Percentiles rank a stretch among this genome's conserved stretches.
These are phyloP conservation scores for Bidens hawaiensis DNA, from an alignment of 140 eudicot species.

Conservation along the genomic window DNA sequence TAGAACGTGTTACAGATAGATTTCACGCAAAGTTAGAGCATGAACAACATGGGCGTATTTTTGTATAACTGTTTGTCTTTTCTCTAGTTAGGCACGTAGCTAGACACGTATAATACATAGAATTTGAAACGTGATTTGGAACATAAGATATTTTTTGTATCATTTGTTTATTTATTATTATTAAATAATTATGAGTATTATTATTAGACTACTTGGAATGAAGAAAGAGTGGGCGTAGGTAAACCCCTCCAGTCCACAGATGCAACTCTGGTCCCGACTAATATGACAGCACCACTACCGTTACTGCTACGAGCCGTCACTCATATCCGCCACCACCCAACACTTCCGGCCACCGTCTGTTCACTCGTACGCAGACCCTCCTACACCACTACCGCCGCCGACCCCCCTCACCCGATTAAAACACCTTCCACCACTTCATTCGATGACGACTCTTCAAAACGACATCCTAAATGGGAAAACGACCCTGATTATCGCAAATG, in stretches of 20 bases:
- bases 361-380: conserved; percentile 33
- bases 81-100: no score
- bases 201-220: no score
- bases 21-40: no score
- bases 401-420: conserved; percentile 12
- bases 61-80: no score
- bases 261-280: conserved; percentile 23
- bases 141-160: no score
- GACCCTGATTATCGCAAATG: conserved; percentile 66
- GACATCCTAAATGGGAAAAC: conserved; percentile 31
- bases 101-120: no score
- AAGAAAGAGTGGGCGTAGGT: no score
- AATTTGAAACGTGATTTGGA: no score
- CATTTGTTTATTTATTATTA: no score
- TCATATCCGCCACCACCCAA: conserved; percentile 40
- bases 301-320: conserved; percentile 40
- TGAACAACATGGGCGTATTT: no score
- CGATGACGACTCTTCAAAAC: conserved; percentile 18
- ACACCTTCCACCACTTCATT: conserved; percentile 4
- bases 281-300: conserved; percentile 72
- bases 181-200: no score
- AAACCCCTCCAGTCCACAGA: background rate
- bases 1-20: no score
- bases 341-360: conserved; percentile 33
- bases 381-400: conserved; percentile 37